These are phyloP conservation scores for Rhododendron ferrugineum DNA, from an alignment of 148 eudicot genomes.

Conservation along the genomic window DNA sequence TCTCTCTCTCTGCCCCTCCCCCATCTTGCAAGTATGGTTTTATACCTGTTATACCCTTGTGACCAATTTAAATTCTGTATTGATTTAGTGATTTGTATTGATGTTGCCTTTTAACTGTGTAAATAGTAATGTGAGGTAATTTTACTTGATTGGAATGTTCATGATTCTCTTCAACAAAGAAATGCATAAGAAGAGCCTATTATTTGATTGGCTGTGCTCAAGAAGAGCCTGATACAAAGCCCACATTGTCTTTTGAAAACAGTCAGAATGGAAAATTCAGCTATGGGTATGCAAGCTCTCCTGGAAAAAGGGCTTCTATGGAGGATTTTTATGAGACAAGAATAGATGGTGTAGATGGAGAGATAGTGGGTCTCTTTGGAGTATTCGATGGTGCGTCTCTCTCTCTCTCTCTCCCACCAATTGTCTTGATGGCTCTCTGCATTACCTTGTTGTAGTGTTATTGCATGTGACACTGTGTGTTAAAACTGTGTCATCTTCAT, in stretches of 20 bases:
- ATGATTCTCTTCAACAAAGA: background rate
- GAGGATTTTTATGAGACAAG: conserved; percentile 97
- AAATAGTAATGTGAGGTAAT: background rate
- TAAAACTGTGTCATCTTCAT: background rate
- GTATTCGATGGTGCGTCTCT: conserved; percentile 74
- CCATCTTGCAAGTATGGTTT: background rate
- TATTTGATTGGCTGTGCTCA: background rate
- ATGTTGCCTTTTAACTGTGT: background rate
- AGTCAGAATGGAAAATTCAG: conserved; percentile 87
- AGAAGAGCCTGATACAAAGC: background rate
- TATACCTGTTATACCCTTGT: background rate
- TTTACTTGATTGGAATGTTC: background rate
- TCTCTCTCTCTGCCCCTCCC: background rate
- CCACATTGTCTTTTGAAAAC: conserved; percentile 14
- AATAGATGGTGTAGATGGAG: conserved; percentile 91
- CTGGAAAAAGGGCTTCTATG: conserved; percentile 97
- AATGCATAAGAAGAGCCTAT: background rate
- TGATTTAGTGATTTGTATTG: background rate
- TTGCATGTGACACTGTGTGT: background rate
- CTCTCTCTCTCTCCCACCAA: conserved; percentile 10
- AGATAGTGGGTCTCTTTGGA: conserved; percentile 87
- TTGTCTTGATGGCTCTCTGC: background rate
- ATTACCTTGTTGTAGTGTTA: background rate
- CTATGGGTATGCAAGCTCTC: conserved; percentile 95
- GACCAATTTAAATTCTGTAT: background rate